phyloP scores from a whole-genome alignment of 345 rosid species.

The Zanthoxylum bungeanum region DNA sequence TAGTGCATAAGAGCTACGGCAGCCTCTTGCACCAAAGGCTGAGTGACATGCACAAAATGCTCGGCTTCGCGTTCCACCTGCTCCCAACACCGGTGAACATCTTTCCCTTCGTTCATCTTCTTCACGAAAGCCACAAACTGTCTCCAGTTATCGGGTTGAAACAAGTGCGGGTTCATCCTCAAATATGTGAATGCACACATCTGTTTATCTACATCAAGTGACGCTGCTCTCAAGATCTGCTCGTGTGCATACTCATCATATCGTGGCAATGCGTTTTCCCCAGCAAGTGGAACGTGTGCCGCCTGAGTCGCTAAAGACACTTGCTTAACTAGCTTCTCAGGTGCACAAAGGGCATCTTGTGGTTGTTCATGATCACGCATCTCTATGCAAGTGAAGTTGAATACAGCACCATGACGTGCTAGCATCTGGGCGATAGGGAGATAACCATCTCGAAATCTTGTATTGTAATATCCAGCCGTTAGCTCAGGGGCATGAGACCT shows the following conservation, averaged over 20 bases:
- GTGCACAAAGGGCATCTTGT: constrained; percentile 87
- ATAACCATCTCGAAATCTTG: constrained; percentile 82
- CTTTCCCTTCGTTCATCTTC: constrained; percentile 89
- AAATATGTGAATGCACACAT: constrained; percentile 98
- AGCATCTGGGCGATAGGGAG: constrained; percentile 91
- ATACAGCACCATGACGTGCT: constrained; percentile 78
- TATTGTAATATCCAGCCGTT: constrained; percentile 96
- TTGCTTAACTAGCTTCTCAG: constrained; percentile 91
- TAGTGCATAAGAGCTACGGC: constrained; percentile 68
- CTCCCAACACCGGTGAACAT: constrained; percentile 53
- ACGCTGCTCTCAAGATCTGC: constrained; percentile 68
- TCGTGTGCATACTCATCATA: constrained; percentile 71
- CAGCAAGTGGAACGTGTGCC: constrained; percentile 76
- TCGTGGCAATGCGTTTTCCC: constrained; percentile 90
- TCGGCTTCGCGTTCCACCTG: constrained; percentile 91
- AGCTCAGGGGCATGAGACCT: constrained; percentile 98
- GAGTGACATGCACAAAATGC: constrained; percentile 73
- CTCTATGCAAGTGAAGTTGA: constrained; percentile 95
- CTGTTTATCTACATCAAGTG: constrained; percentile 52
- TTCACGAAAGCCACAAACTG: constrained; percentile 81
- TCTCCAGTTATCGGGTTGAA: constrained; percentile 81
- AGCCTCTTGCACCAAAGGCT: constrained; percentile 74
- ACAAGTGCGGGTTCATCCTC: constrained; percentile 84
- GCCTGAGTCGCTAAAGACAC: constrained; percentile 70
- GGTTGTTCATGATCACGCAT: constrained; percentile 99